Conservation (phyloP, 2,329 filamentous ascomycete species). For the Oidium heveae region DNA sequence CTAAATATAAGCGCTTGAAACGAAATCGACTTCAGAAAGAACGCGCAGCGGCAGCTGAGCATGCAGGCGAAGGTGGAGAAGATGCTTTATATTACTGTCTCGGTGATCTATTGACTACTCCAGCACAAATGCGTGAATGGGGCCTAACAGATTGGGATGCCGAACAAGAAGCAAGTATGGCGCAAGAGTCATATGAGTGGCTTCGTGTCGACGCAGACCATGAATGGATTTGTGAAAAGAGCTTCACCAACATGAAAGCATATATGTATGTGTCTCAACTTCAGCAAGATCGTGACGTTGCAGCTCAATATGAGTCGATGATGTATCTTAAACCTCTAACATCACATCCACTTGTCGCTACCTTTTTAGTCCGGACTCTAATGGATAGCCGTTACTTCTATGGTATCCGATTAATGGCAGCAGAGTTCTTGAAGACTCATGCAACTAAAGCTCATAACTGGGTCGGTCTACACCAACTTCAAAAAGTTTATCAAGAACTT, state of each 20-base stretch:
- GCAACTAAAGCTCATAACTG: constrained; percentile 44
- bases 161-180: constrained; percentile 76
- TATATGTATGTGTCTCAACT: constrained; percentile 98
- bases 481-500: constrained; percentile 64
- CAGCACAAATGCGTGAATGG: constrained; percentile 67
- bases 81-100: constrained; percentile 76
- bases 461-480: constrained; percentile 62
- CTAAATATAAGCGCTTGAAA: constrained; percentile 95
- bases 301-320: constrained; percentile 59
- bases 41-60: constrained; percentile 37
- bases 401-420: constrained; percentile 70
- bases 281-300: constrained; percentile 88
- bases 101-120: constrained; percentile 65
- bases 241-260: constrained; percentile 51
- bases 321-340: constrained; percentile 42
- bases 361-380: constrained; percentile 67
- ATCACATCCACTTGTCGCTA: constrained; percentile 61
- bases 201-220: constrained; percentile 95
- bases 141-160: constrained; percentile 68
- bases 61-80: constrained; percentile 40
- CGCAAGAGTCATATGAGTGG: constrained; percentile 94
- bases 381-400: constrained; percentile 87
- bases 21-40: constrained; percentile 64
- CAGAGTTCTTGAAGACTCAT: constrained; percentile 51
- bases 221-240: constrained; percentile 82